These are phyloP conservation scores for Picea mariana DNA, from an alignment of 83 land plant species.

Conservation along the genomic window DNA sequence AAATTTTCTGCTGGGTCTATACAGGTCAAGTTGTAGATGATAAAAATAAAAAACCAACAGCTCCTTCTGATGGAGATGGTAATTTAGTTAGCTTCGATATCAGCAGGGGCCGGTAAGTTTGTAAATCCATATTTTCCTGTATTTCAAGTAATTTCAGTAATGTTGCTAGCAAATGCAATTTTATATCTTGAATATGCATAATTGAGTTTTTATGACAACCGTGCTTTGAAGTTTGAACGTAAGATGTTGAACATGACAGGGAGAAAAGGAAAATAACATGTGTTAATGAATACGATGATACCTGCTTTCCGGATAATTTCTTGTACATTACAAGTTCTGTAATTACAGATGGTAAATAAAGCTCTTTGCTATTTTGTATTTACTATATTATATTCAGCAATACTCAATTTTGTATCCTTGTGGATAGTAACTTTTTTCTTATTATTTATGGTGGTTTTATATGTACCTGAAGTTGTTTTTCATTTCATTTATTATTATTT, in stretches of 20 bases:
- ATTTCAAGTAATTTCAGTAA: not conserved
- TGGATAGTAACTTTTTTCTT: too few relatives aligned
- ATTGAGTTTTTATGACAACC: not conserved
- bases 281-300: constrained; percentile 22
- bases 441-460: not conserved
- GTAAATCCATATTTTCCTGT: not conserved
- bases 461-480: not conserved
- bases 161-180: not conserved
- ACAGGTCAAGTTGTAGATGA: constrained; percentile 12
- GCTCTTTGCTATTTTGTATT: not conserved
- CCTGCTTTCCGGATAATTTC: constrained; percentile 22
- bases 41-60: not conserved
- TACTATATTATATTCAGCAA: not conserved
- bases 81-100: constrained; percentile 22
- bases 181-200: not conserved
- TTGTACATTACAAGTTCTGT: constrained; percentile 23
- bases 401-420: not conserved
- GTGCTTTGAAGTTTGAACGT: not conserved
- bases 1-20: not conserved
- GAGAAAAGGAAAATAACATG: constrained; percentile 23
- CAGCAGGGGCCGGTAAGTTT: constrained; percentile 28
- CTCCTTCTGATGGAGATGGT: constrained; percentile 16
- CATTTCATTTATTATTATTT: not conserved
- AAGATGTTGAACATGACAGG: constrained; percentile 8
- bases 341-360: constrained; percentile 20